A percentile compares a stretch with the other conserved stretches of the same genome.
Conservation (phyloP, 176 grass and related monocot species). For the Oryza australiensis region DNA sequence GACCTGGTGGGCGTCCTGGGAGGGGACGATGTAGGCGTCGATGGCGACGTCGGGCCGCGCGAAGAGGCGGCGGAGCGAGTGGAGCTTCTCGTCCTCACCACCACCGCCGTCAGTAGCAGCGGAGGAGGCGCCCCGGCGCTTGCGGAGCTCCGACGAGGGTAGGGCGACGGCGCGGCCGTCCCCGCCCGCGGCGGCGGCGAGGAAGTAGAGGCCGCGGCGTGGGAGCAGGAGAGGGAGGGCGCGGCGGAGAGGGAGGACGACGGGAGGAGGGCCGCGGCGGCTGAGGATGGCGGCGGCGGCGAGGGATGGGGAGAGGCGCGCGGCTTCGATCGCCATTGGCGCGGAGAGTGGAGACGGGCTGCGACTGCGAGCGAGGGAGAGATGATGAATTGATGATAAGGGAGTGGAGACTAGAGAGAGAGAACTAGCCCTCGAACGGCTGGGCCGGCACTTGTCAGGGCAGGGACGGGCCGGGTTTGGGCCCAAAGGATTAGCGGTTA, state of each 20-base stretch:
- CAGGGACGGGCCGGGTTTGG: no score
- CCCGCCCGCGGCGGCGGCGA: constrained; percentile 18
- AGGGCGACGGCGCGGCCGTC: constrained; percentile 55
- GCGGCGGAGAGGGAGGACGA: constrained; percentile 20
- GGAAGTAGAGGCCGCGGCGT: constrained; percentile 11
- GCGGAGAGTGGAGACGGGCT: not conserved
- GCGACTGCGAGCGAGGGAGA: not conserved
- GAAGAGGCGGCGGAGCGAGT: constrained; percentile 63
- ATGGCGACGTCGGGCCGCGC: constrained; percentile 65
- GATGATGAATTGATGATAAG: not conserved
- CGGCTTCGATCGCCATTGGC: constrained; percentile 37
- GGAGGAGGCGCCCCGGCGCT: constrained; percentile 36
- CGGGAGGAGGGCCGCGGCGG: constrained; percentile 7
- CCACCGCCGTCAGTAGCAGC: not conserved
- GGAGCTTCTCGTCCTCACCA: constrained; percentile 70
- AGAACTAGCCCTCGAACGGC: no score
- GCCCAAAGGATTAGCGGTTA: no score
- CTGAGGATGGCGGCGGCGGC: constrained; percentile 39
- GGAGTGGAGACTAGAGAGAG: not conserved
- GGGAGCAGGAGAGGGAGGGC: constrained; percentile 23
- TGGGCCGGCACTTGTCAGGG: no score
- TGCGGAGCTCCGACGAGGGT: constrained; percentile 74
- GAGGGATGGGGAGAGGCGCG: constrained; percentile 43
- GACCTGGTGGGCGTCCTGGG: constrained; percentile 96
- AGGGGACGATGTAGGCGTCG: constrained; percentile 92